Evolutionary conservation across 1,284 basidiomycete species (phyloP), one percentile per base, ranked within the genome.

Genomic region (Caloboletus firmus): DNA sequence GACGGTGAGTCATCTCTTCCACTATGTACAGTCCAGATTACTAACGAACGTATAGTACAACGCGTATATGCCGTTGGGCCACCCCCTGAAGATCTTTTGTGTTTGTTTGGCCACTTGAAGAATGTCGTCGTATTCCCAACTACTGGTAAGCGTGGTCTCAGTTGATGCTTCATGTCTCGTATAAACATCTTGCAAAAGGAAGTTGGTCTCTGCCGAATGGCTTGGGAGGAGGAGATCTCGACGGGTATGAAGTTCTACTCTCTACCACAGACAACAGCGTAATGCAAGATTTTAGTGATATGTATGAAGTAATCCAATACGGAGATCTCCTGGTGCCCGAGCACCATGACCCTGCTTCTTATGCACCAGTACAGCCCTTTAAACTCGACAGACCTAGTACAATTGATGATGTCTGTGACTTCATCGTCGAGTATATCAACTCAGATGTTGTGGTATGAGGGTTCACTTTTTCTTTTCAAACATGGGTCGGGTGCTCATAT

Each of bases 381-480:
- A 72, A 71, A 6, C 72, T 89, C 2, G 77, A 79, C 4, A 75
- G 80, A 24, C 75, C 81, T 2, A 83, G 84, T 56, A 84, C 79
- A 0, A 80, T 92, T 7, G 77, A 86, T 2, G 90, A 93, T 59
- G 84, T 93, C 2, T 87, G 85, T 57, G 79, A 92, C 58, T 94
- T 94, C 65, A 77, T 94, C 30, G 82, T 93, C 20, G 84, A 93
- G 61, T 94, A 90, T 56, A 89, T 92, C 63, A 81, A 88, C 57
- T 90, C 88, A 0, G 90, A 93, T 62, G 79, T 89, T 34, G 69
- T 88, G 73, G 87, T 89, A 69, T 31, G 52, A 30, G 1, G 4
- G 18, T 20, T 49, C 10, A 5, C 4, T 24, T 43, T 46, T 20
- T 28, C 17, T 24, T 28, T 35, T 37, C 10, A 17, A 51, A 34